Evolutionary conservation across 2,329 filamentous ascomycete genomes (phyloP).

Genomic region (Lasiodiplodia sp.): DNA sequence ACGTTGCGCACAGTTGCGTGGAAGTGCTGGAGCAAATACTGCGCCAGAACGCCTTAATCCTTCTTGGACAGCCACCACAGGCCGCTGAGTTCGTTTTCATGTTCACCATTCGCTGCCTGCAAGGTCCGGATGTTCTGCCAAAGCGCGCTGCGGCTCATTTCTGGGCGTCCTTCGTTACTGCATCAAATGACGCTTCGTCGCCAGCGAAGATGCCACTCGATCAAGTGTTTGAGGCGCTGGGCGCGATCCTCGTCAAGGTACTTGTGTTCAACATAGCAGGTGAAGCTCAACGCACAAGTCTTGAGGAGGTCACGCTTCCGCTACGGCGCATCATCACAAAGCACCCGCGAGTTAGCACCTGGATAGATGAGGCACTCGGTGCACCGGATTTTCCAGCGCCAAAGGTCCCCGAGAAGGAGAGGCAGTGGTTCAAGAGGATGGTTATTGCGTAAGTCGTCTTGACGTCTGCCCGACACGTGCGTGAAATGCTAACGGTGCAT

Average conservation of each 20-base stretch:
- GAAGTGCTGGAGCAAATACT: slow-evolving; percentile 74
- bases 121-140: slow-evolving; percentile 75
- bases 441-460: slow-evolving; percentile 26
- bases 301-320: slow-evolving; percentile 23
- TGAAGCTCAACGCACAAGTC: slow-evolving; percentile 21
- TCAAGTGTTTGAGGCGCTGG: slow-evolving; percentile 21
- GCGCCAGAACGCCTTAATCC: slow-evolving; percentile 65
- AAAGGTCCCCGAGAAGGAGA: slow-evolving; percentile 28
- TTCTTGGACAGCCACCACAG: slow-evolving; percentile 66
- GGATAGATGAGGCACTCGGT: slow-evolving; percentile 20
- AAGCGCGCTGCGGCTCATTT: slow-evolving; percentile 78
- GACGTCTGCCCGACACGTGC: neutral
- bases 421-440: slow-evolving; percentile 27
- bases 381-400: slow-evolving; percentile 26
- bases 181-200: neutral
- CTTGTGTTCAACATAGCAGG: slow-evolving; percentile 27
- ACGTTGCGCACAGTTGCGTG: slow-evolving; percentile 76
- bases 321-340: slow-evolving; percentile 21
- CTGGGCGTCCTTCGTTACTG: slow-evolving; percentile 56
- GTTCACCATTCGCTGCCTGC: slow-evolving; percentile 74
- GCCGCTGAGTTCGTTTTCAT: slow-evolving; percentile 72
- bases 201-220: slow-evolving; percentile 13
- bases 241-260: slow-evolving; percentile 7
- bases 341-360: slow-evolving; percentile 5
- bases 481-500: slow-evolving; percentile 3